These are phyloP conservation scores for Oxyria digyna DNA, from an alignment of 148 eudicot species.

Conservation along the genomic window DNA sequence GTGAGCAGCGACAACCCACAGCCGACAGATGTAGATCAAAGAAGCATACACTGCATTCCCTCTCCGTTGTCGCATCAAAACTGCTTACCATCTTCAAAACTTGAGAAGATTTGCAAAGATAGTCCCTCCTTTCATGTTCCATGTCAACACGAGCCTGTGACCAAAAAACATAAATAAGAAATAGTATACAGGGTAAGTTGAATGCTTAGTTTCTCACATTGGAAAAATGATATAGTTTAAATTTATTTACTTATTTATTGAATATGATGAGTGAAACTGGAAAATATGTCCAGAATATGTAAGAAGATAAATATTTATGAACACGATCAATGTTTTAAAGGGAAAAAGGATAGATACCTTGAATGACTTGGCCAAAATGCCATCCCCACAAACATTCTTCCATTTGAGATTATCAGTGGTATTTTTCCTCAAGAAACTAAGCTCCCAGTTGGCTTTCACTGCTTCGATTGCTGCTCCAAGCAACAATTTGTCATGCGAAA, in stretches of 20 bases:
- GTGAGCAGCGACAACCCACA: constrained; percentile 84
- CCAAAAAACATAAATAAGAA: constrained; percentile 9
- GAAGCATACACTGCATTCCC: constrained; percentile 82
- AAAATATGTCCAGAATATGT: too few species aligned
- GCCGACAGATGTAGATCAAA: constrained; percentile 95
- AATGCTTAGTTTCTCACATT: too few species aligned
- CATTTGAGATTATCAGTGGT: constrained; percentile 65
- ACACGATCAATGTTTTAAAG: too few species aligned
- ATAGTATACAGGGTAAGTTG: neutral
- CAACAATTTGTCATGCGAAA: constrained; percentile 94
- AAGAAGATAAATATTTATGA: too few species aligned
- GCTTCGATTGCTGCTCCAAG: constrained; percentile 97
- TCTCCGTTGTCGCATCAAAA: constrained; percentile 79
- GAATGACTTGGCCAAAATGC: constrained; percentile 71
- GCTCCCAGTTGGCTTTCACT: constrained; percentile 94
- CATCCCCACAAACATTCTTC: constrained; percentile 90
- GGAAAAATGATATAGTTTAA: too few species aligned
- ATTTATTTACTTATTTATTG: too few species aligned
- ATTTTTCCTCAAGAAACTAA: constrained; percentile 55
- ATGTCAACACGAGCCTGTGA: constrained; percentile 69
- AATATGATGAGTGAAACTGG: too few species aligned
- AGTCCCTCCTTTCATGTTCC: constrained; percentile 70
- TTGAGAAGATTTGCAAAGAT: constrained; percentile 58
- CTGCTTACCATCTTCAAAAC: constrained; percentile 71
- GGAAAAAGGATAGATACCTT: constrained; percentile 34